Evolutionary conservation across 2,329 filamentous ascomycete genomes (phyloP).

Genomic region (Neofusicoccum cordaticola): DNA sequence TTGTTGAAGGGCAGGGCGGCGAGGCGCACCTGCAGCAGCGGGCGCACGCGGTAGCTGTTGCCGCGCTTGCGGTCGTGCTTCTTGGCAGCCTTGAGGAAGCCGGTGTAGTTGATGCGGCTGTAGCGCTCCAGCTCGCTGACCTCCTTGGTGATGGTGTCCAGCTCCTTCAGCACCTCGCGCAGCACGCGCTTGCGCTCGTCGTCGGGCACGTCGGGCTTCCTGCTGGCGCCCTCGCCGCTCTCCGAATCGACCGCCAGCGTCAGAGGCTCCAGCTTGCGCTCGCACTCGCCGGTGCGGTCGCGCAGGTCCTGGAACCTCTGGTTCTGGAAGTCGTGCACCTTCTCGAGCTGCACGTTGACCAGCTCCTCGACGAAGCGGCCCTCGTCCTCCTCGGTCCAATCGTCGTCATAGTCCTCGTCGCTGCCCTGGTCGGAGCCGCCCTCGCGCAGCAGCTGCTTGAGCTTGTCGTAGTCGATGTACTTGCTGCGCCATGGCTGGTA

Average conservation of each 20-base stretch:
- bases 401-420: conserved; percentile 55
- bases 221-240: conserved; percentile 19
- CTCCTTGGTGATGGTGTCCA: conserved; percentile 85
- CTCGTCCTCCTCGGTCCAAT: conserved; percentile 93
- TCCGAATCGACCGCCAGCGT: conserved; percentile 27
- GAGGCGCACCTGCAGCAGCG: conserved; percentile 86
- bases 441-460: conserved; percentile 86
- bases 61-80: conserved; percentile 96
- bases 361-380: conserved; percentile 91
- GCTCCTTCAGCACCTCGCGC: conserved; percentile 70
- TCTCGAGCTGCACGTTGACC: conserved; percentile 90
- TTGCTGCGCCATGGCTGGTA: conserved; percentile 88
- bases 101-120: conserved; percentile 94
- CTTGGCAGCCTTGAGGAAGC: conserved; percentile 96
- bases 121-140: conserved; percentile 93
- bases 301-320: conserved; percentile 77
- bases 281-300: conserved; percentile 72
- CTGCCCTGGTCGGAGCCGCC: conserved; percentile 46
- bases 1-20: conserved; percentile 91
- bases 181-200: conserved; percentile 53
- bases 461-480: conserved; percentile 93
- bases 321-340: conserved; percentile 86
- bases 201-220: conserved; percentile 32
- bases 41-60: conserved; percentile 79
- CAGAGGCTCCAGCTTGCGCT: conserved; percentile 61